Evolutionary conservation across 768 basidiomycete species (phyloP), one percentile per base, ranked within the genome.

Genomic region (Mrakia hoshinonis): DNA sequence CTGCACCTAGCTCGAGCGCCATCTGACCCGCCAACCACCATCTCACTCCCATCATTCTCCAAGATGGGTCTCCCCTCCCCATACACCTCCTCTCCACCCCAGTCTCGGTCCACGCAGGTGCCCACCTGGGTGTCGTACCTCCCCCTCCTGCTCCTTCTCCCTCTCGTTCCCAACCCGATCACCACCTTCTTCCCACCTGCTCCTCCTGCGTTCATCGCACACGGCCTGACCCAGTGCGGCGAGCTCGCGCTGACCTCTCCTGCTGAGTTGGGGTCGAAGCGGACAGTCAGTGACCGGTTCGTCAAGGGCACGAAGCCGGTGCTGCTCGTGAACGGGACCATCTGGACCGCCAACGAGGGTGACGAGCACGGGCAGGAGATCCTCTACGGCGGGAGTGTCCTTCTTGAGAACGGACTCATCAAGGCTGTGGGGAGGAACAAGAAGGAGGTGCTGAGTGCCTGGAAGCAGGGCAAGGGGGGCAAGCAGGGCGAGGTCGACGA

Each of bases 291-390:
- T 39, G 81, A 81, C 64, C 75, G 80, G 15, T 80, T 75, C 72
- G 79, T 77, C 10, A 62, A 73, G 24, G 87, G 85, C 0, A 87
- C 89, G 0, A 76, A 76, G 4, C 77, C 86, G 0, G 81, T 83
- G 1, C 80, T 87, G 34, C 82, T 92, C 39, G 82, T 80, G 70
- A 90, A 92, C 76, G 89, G 86, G 12, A 86, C 84, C 6, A 83
- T 92, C 36, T 92, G 91, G 91, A 90, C 90, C 3, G 91, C 89
- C 0, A 78, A 80, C 10, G 74, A 82, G 12, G 80, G 84, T 38
- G 89, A 80, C 10, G 74, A 82, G 12, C 80, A 84, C 39, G 89
- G 89, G 0, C 80, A 85, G 6, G 84, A 88, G 74, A 48, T 81
- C 11, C 76, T 87, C 10, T 73, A 87, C 12, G 79, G 80, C n/a